Evolutionary conservation across 768 basidiomycete species (phyloP), one percentile per base, ranked within the genome.

Genomic region (Inosperma sp.): DNA sequence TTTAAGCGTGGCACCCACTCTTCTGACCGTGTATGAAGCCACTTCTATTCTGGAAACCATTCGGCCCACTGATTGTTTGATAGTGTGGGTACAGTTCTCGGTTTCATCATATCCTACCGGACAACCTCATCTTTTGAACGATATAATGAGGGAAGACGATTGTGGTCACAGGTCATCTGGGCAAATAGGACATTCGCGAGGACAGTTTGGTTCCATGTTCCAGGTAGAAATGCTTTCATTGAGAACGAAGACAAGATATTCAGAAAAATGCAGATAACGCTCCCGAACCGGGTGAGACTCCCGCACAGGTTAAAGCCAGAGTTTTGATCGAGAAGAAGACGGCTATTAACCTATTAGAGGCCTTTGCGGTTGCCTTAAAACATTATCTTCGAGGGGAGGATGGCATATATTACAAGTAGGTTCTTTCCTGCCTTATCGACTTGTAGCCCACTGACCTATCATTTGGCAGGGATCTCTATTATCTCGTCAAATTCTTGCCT

Each of bases 81-180:
- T 55, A 76, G 69, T 16, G 56, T 74, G 41, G 75, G 86, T 74
- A 85, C 83, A 4, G 82, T 87, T 1, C 71, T 87, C 19, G 86
- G 85, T 74, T 87, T 87, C 56, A 78, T 87, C 29, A 80, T 87
- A 45, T 83, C 83, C 0, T 85, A 84, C 62, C 64, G 84, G 51
- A 86, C 84, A 8, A 86, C 82, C 9, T 81, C 84, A 4, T 83
- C 82, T 31, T 86, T 84, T 57, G 84, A 86, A 62, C 70, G 83
- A n/a, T 87, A 87, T 64, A 86, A 87, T 49, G 85, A 88, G 58
- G 86, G 86, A 19, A 68, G 86, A 47, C 68, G 75, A 44, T 67
- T 80, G 5, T 88, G 86, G 86, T 82, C 82, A 3, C 78, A 82
- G 54, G 82, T 87, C n/a, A 76, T 81, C 39, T 63, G 80, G 23